Evolutionary conservation across 2,329 filamentous ascomycete species (phyloP).

Genomic region (Colletotrichum chlorophyti): DNA sequence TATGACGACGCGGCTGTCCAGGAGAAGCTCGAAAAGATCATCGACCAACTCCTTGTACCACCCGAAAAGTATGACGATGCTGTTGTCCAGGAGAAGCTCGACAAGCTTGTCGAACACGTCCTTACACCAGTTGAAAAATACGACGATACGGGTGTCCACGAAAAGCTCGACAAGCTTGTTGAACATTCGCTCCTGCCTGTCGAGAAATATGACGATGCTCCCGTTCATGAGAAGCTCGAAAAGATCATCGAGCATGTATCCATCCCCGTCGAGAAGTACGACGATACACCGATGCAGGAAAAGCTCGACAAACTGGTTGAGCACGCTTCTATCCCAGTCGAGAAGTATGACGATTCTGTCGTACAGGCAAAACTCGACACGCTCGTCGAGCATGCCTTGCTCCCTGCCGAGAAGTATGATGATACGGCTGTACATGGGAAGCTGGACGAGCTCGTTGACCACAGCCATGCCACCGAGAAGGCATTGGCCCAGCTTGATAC

Average conservation of each 20-base stretch:
- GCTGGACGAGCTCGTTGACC: conserved; percentile 60
- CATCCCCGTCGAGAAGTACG: conserved; percentile 31
- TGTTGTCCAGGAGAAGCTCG: conserved; percentile 9
- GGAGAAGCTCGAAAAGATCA: conserved; percentile 46
- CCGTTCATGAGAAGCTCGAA: conserved; percentile 59
- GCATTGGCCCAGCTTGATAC: conserved; percentile 79
- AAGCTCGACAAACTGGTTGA: conserved; percentile 57
- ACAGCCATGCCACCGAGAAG: conserved; percentile 70
- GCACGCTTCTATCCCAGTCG: conserved; percentile 45
- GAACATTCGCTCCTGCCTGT: conserved; percentile 26
- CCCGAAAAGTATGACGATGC: conserved; percentile 20
- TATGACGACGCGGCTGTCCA: conserved; percentile 35
- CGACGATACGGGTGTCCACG: conserved; percentile 53
- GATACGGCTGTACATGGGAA: conserved; percentile 36
- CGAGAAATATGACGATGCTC: conserved; percentile 31
- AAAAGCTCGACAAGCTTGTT: conserved; percentile 64
- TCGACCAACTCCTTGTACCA: conserved; percentile 61
- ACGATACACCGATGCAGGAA: conserved; percentile 34
- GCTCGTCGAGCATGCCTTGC: conserved; percentile 16
- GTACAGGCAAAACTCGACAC: conserved; percentile 14
- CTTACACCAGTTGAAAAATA: conserved; percentile 38
- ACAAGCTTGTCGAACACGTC: conserved; percentile 64
- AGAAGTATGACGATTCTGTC: conserved; percentile 11
- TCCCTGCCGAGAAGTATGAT: conserved; percentile 30
- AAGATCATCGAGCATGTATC: conserved; percentile 47